Percentiles rank a stretch among this genome's conserved stretches.
Conservation (phyloP, 2,329 filamentous ascomycete genomes). For the Ascochyta rabiei region DNA sequence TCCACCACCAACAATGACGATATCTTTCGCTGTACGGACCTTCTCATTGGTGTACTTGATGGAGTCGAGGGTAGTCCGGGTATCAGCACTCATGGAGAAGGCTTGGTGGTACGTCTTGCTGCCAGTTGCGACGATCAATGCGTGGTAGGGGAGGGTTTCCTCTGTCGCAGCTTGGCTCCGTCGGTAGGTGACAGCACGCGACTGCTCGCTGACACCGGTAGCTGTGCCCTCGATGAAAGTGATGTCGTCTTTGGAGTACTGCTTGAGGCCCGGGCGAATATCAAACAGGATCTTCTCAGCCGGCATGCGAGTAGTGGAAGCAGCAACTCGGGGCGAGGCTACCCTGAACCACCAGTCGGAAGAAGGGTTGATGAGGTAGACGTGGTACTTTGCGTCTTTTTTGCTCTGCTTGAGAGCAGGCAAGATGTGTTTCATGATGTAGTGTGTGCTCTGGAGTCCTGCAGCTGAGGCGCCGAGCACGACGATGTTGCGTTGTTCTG, state of each 20-base stretch:
- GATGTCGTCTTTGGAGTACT: constrained; percentile 56
- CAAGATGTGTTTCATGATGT: constrained; percentile 45
- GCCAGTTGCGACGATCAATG: constrained; percentile 64
- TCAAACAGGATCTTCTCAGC: constrained; percentile 57
- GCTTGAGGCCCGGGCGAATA: constrained; percentile 56
- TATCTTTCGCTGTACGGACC: constrained; percentile 49
- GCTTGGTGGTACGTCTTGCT: constrained; percentile 54
- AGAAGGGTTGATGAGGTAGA: constrained; percentile 62
- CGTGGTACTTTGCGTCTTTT: constrained; percentile 51
- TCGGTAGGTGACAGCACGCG: constrained; percentile 54
- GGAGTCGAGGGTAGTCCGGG: constrained; percentile 31
- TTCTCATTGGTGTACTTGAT: constrained; percentile 46
- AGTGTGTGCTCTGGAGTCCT: constrained; percentile 42
- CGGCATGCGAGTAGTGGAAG: constrained; percentile 55
- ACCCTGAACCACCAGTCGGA: constrained; percentile 60
- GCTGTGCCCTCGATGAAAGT: constrained; percentile 59
- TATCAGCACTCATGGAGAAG: constrained; percentile 51
- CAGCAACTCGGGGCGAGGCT: constrained; percentile 60
- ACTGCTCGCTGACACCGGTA: constrained; percentile 53
- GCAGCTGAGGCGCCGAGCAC: constrained; percentile 41
- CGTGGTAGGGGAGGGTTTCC: constrained; percentile 55
- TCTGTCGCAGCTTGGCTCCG: constrained; percentile 30
- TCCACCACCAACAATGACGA: constrained; percentile 58
- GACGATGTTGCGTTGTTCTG: constrained; percentile 44
- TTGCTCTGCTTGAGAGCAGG: constrained; percentile 39